These are phyloP conservation scores for Zygotorulaspora danielsina DNA, from an alignment of 805 yeast species.

Conservation along the genomic window DNA sequence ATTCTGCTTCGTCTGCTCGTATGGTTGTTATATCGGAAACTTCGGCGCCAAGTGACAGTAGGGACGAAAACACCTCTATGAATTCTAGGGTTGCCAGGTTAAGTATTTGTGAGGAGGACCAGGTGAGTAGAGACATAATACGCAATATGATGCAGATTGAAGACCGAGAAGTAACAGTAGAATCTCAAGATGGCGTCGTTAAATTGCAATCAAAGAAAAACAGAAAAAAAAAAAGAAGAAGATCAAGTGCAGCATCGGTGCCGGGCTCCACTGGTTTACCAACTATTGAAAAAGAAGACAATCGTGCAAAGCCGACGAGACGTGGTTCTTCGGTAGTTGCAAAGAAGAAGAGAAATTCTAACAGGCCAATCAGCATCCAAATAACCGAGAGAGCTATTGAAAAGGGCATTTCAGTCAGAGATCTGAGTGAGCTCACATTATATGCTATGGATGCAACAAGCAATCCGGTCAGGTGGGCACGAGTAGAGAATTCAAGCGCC, in stretches of 20 bases:
- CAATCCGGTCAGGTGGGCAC: constrained; percentile 47
- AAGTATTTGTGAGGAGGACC: constrained; percentile 24
- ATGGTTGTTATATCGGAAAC: background rate
- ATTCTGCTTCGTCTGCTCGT: background rate
- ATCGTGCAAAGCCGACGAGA: constrained; percentile 1
- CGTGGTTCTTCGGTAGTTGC: constrained; percentile 8
- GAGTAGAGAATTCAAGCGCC: constrained; percentile 41
- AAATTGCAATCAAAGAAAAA: constrained; percentile 2
- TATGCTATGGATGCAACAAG: constrained; percentile 41
- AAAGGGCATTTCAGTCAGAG: constrained; percentile 36
- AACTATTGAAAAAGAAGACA: constrained; percentile 10
- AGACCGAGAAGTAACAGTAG: constrained; percentile 2
- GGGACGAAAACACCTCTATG: constrained; percentile 11
- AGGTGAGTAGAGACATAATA: constrained; percentile 13
- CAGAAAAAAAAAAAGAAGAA: constrained; percentile 22
- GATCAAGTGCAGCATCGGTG: constrained; percentile 26
- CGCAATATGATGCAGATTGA: constrained; percentile 6
- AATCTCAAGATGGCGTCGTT: constrained; percentile 8
- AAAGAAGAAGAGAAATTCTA: constrained; percentile 35
- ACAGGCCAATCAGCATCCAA: constrained; percentile 33
- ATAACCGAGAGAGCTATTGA: constrained; percentile 30
- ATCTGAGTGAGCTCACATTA: constrained; percentile 45
- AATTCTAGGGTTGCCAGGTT: constrained; percentile 26
- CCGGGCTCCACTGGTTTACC: constrained; percentile 11
- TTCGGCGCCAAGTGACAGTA: background rate